These are phyloP conservation scores for Nitzschia inconspicua DNA, from an alignment of 108 stramenopile genomes.

Conservation along the genomic window DNA sequence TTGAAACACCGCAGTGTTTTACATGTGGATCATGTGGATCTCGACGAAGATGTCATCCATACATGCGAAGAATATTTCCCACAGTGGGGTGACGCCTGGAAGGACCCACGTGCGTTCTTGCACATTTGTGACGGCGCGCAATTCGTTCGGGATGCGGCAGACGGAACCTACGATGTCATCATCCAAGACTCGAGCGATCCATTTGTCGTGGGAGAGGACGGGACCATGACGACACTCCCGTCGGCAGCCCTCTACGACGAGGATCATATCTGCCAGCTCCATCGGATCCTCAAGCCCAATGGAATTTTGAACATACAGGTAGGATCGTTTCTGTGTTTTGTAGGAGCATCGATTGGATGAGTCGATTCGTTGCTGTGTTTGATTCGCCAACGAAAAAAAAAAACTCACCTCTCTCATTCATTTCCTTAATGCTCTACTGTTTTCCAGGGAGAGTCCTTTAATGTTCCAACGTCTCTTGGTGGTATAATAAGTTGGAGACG, in stretches of 20 bases:
- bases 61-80: conserved; percentile 59
- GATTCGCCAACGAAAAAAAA: not conserved
- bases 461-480: conserved; percentile 64
- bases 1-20: conserved; percentile 55
- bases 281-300: conserved; percentile 40
- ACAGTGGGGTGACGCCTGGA: conserved; percentile 69
- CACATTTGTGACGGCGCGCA: conserved; percentile 71
- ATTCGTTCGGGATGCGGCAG: conserved; percentile 41
- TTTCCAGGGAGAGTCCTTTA: conserved; percentile 67
- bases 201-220: conserved; percentile 53
- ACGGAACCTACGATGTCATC: conserved; percentile 67
- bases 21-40: conserved; percentile 79
- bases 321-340: not conserved
- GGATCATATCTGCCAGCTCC: conserved; percentile 52
- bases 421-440: not conserved
- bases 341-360: not conserved
- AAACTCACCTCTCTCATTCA: not conserved
- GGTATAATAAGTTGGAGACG: conserved; percentile 59
- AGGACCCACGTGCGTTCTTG: conserved; percentile 59
- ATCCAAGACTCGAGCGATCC: conserved; percentile 83
- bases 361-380: not conserved
- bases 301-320: conserved; percentile 65
- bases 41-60: conserved; percentile 69
- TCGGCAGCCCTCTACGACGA: conserved; percentile 60
- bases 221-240: conserved; percentile 45